Base-by-base conservation (phyloP, 768 basidiomycete genomes). In the Brasilioporus rufonigricans region DNA sequence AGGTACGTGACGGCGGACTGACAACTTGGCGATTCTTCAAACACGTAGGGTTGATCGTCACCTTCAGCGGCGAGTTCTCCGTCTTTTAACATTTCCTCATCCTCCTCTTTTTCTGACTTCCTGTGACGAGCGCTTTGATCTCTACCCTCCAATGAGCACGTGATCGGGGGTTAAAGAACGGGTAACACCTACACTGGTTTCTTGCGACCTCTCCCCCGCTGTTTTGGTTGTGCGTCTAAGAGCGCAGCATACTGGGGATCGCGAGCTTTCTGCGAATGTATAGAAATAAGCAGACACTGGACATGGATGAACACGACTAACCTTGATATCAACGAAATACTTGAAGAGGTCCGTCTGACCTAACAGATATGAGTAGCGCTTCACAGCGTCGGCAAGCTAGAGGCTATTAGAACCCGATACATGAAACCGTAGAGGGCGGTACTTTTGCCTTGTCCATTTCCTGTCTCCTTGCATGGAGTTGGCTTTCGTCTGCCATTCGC, bases 271-370 rank as follows among this genome's bases (percentile, higher is more conserved):
- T 95, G 68, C 18, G 63, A 8, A 31, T 23, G 36, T 55, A 52
- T 44, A 12, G 4, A 33, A 24, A 44, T 57, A 21, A 56, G 41
- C 8, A 39, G 13, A 19, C n/a, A n/a, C n/a, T n/a, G n/a, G 41
- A 14, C 6, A 19, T 10, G 27, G 5, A 21, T 11, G 33, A 32
- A 19, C 16, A 48, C 5, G 40, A 58, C 77, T 26, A 21, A 90
- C 93, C 82, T 97, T 97, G 72, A 98, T 87, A 69, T 98, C 93
- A 8, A 98, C 91, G 67, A 98, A 98, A 71, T 98, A 96, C 63
- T 93, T 93, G 79, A 99, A 99, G 19, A 98, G 79, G 61, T 98
- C 97, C 0, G 96, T 98, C 70, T 99, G 95, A 9, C 97, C 97
- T 2, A 99, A 81, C n/a, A 98, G 83, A 71, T 98, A 98, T 2